These are phyloP conservation scores for Neofusicoccum laricinum DNA, from an alignment of 2,329 filamentous ascomycete genomes.

Conservation along the genomic window DNA sequence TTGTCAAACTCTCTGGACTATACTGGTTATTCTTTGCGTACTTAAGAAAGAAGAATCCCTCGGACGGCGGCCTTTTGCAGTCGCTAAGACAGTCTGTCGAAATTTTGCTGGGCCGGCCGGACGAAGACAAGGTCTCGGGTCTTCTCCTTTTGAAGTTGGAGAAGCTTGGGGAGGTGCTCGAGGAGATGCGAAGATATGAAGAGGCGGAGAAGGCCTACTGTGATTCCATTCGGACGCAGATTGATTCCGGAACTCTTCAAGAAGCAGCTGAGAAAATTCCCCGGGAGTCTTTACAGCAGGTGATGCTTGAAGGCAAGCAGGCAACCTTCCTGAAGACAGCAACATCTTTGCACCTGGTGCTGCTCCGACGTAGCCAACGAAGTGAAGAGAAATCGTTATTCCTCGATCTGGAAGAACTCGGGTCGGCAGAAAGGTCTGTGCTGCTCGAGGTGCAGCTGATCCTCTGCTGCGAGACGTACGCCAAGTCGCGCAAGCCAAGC, in stretches of 20 bases:
- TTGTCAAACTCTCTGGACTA: slow-evolving; percentile 67
- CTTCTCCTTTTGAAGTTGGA: slow-evolving; percentile 65
- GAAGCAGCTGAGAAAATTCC: slow-evolving; percentile 51
- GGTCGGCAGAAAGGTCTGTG: slow-evolving; percentile 30
- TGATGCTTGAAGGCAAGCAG: slow-evolving; percentile 54
- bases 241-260: slow-evolving; percentile 58
- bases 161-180: slow-evolving; percentile 61
- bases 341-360: slow-evolving; percentile 58
- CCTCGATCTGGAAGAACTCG: slow-evolving; percentile 34
- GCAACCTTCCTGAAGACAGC: slow-evolving; percentile 58
- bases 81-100: slow-evolving; percentile 64
- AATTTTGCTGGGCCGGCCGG: slow-evolving; percentile 54
- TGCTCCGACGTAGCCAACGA: slow-evolving; percentile 40
- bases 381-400: slow-evolving; percentile 48
- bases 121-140: slow-evolving; percentile 57
- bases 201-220: slow-evolving; percentile 59
- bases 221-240: slow-evolving; percentile 60
- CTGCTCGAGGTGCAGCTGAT: slow-evolving; percentile 45
- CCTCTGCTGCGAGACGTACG: slow-evolving; percentile 26
- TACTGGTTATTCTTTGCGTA: slow-evolving; percentile 64
- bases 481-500: slow-evolving; percentile 31
- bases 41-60: slow-evolving; percentile 45
- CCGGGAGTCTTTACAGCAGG: slow-evolving; percentile 48
- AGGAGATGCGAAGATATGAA: slow-evolving; percentile 50
- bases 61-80: slow-evolving; percentile 49